Evolutionary conservation across 2,329 filamentous ascomycete genomes (phyloP), one percentile per base, ranked within the genome.

Genomic region (Dryadomyces quercus-mongolicae): DNA sequence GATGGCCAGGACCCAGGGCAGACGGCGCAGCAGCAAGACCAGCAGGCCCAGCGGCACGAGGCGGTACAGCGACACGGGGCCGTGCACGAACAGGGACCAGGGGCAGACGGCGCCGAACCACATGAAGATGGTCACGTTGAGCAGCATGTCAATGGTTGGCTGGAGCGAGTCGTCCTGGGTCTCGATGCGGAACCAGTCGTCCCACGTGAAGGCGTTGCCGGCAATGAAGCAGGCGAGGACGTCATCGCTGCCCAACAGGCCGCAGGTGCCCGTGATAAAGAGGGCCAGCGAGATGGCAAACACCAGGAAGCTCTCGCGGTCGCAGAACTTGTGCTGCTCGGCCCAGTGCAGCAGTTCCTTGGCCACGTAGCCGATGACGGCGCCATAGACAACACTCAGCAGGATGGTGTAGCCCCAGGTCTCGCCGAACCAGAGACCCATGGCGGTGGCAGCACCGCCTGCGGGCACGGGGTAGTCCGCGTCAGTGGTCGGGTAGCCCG

Each of bases 221-320:
- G 91, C 91, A 61, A 95, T 84, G 65, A 96, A 96, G 70, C 89
- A 95, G 1, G 91, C 90, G 7, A 96, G 75, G 1, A 95, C 86
- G 63, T 96, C 91, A 64, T 95, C 90, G 40, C 84, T 92, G 1
- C 89, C 90, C 50, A 95, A 78, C 74, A 95, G 78, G 1, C 90
- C 90, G 58, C 87, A 91, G 0, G 89, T 95, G 0, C 90, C 90
- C 0, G 88, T 78, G 53, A 95, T 87, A 64, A 95, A 95, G 7
- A 95, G 76, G 64, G 89, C 87, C 47, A 95, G 74, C 0, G 88
- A 83, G 60, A 95, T 85, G 9, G 88, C 86, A 66, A 93, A 94
- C 3, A 94, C 86, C 22, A 94, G 75, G 61, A 95, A 94, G 65
- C 86, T 92, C 68, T 95, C 89, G 38, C 86, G 77, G 63, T 95